These are phyloP conservation scores for Aspergillus fructus DNA, from an alignment of 2,329 filamentous ascomycete species.

Conservation along the genomic window DNA sequence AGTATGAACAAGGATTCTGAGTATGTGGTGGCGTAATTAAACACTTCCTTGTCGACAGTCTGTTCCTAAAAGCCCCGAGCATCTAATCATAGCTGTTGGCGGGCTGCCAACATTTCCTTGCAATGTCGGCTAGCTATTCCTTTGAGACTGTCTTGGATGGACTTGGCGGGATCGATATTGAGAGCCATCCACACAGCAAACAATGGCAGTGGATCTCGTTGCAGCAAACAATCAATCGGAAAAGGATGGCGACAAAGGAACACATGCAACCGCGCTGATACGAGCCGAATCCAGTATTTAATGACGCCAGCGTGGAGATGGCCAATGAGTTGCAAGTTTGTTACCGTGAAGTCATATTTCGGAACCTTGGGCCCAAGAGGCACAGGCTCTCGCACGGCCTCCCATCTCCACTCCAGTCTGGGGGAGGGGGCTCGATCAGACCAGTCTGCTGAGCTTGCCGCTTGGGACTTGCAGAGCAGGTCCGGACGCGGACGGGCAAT, in stretches of 20 bases:
- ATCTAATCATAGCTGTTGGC: not conserved
- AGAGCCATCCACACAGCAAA: not conserved
- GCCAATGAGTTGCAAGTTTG: not conserved
- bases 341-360: not conserved
- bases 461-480: no score
- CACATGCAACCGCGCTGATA: not conserved
- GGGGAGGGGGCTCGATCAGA: not conserved
- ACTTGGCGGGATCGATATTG: not conserved
- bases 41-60: not conserved
- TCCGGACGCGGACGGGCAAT: no score
- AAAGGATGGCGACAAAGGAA: not conserved
- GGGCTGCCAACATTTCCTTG: not conserved
- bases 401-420: not conserved
- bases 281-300: not conserved
- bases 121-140: not conserved
- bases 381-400: constrained; percentile 5
- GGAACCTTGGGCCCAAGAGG: constrained; percentile 12
- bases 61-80: constrained; percentile 4
- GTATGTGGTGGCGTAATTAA: constrained; percentile 4
- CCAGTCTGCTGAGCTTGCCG: no score
- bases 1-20: not conserved
- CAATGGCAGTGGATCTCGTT: not conserved
- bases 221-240: not conserved
- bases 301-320: constrained; percentile 4
- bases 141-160: not conserved